These are phyloP conservation scores for Eustoma russellianum DNA, from an alignment of 257 asterid genomes.

Conservation along the genomic window DNA sequence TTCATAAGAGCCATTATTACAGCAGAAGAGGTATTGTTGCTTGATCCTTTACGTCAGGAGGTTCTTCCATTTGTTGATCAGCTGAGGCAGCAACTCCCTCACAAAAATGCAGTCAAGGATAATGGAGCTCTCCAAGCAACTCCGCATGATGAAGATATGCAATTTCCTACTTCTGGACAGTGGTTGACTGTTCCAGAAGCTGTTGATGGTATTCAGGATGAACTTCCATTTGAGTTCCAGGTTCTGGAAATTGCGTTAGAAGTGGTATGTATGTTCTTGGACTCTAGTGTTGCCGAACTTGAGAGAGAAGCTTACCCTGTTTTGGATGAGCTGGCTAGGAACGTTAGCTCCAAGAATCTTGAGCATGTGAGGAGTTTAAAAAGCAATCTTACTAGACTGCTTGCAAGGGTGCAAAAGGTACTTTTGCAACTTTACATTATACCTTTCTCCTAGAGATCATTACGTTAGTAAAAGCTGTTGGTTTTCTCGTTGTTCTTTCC, in stretches of 20 bases:
- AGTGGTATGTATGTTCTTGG: conserved; percentile 81
- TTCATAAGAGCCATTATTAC: conserved; percentile 85
- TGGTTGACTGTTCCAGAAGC: conserved; percentile 63
- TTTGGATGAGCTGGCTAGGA: conserved; percentile 85
- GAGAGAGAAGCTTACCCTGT: conserved; percentile 96
- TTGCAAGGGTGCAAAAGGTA: conserved; percentile 97
- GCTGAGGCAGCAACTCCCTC: conserved; percentile 75
- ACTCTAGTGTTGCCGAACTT: conserved; percentile 73
- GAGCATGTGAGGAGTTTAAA: conserved; percentile 89
- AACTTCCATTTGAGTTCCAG: conserved; percentile 98
- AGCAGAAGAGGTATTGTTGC: conserved; percentile 90
- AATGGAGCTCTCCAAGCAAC: conserved; percentile 23
- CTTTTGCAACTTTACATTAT: not conserved
- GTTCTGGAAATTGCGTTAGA: conserved; percentile 92
- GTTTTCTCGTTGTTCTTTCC: too few species aligned
- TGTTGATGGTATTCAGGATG: conserved; percentile 69
- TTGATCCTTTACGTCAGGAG: conserved; percentile 91
- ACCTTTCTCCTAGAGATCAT: too few species aligned
- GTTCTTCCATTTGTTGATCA: conserved; percentile 97
- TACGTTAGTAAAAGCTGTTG: too few species aligned
- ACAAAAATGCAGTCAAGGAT: conserved; percentile 25
- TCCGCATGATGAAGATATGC: conserved; percentile 41
- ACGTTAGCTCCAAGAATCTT: conserved; percentile 88
- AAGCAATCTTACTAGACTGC: conserved; percentile 90
- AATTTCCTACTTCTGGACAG: conserved; percentile 40